Evolutionary conservation across 305 asterid genomes (phyloP).

Genomic region (Fraxinus albicans): DNA sequence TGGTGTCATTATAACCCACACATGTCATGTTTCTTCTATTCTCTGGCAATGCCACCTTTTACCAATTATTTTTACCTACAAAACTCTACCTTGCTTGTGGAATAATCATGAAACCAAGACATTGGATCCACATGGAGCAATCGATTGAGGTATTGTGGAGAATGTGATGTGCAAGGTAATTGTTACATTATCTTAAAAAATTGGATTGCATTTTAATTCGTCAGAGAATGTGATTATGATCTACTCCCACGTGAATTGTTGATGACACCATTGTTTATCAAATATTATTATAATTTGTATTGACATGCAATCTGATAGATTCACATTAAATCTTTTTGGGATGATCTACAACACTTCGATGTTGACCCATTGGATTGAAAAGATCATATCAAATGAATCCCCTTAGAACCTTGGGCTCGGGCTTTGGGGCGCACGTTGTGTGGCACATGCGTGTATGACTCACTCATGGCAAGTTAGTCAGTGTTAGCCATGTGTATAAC

Average conservation of each 20-base stretch:
- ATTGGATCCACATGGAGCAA: conserved; percentile 12
- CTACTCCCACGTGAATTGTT: neutral
- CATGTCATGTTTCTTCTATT: conserved; percentile 40
- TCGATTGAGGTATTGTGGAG: neutral
- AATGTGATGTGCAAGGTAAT: neutral
- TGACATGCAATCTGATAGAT: neutral
- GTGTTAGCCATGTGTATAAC: neutral
- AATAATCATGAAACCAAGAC: conserved; percentile 17
- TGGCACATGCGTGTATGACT: neutral
- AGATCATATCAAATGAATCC: neutral
- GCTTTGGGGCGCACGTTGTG: neutral
- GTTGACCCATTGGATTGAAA: neutral
- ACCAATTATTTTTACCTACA: conserved; percentile 4
- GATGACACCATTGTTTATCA: neutral
- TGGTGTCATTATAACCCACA: conserved; percentile 39
- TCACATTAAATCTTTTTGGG: neutral
- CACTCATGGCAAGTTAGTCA: neutral
- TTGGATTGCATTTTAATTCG: neutral
- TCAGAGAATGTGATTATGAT: neutral
- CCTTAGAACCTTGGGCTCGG: neutral
- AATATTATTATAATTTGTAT: no score
- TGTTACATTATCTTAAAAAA: neutral
- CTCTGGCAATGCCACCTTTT: conserved; percentile 25
- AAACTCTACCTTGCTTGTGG: conserved; percentile 10
- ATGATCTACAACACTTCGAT: neutral